Conservation (phyloP, 495 filamentous ascomycete species). For the Podospora bellae-mahoneyi region DNA sequence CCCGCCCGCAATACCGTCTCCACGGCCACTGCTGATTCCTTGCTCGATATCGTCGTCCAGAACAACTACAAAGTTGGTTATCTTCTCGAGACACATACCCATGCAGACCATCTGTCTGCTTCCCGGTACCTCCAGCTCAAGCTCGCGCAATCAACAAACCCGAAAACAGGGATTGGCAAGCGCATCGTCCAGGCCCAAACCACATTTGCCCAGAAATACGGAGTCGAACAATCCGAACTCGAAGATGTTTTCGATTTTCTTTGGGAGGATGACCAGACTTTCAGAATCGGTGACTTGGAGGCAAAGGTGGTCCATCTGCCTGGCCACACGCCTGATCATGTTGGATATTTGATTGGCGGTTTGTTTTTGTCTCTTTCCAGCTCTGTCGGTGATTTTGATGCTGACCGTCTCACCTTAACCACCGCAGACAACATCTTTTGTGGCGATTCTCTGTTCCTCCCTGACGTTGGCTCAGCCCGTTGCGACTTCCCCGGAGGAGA, state of each 20-base stretch:
- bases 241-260: constrained; percentile 49
- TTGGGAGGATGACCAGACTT: constrained; percentile 52
- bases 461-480: constrained; percentile 56
- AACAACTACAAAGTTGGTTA: constrained; percentile 46
- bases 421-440: constrained; percentile 53
- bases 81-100: constrained; percentile 60
- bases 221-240: constrained; percentile 40
- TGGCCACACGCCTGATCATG: constrained; percentile 60
- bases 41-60: constrained; percentile 42
- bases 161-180: constrained; percentile 48
- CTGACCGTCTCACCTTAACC: not conserved
- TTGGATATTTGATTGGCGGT: constrained; percentile 57
- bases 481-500: constrained; percentile 60
- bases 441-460: constrained; percentile 59
- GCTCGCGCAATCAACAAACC: constrained; percentile 25
- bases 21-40: constrained; percentile 47
- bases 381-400: not conserved
- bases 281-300: constrained; percentile 47
- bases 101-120: constrained; percentile 62
- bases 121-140: constrained; percentile 50
- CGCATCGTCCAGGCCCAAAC: constrained; percentile 52
- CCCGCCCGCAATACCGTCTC: constrained; percentile 43
- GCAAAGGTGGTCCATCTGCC: constrained; percentile 53
- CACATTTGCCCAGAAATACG: constrained; percentile 48
- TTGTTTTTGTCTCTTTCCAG: constrained; percentile 2